phyloP scores from a whole-genome alignment of 2,329 filamentous ascomycete genomes.

The Tolypocladium amazonense region DNA sequence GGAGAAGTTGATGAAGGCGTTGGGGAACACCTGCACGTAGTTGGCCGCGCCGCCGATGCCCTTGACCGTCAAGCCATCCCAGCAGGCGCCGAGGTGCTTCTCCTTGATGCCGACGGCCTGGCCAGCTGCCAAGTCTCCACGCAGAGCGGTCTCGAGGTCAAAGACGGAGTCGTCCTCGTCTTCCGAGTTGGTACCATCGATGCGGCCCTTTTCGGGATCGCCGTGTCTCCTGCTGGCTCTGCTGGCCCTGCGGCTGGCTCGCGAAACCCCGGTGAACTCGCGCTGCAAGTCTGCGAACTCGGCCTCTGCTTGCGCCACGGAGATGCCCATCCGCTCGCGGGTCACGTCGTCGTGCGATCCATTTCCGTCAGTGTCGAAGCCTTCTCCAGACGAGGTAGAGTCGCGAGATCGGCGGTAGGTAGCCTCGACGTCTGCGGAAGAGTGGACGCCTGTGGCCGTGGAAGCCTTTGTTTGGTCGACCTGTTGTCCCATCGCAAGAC shows the following conservation, averaged over 20 bases:
- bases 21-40: conserved; percentile 63
- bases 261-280: conserved; percentile 47
- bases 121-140: conserved; percentile 61
- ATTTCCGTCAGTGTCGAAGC: neutral
- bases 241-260: conserved; percentile 28
- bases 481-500: neutral
- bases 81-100: conserved; percentile 72
- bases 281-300: conserved; percentile 60
- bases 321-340: conserved; percentile 33
- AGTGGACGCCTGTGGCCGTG: neutral
- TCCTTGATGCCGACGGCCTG: conserved; percentile 67
- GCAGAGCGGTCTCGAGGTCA: conserved; percentile 64
- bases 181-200: conserved; percentile 21
- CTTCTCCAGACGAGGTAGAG: neutral
- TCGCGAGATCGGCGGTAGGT: neutral
- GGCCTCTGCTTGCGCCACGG: conserved; percentile 55
- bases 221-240: conserved; percentile 12
- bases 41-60: conserved; percentile 67
- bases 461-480: neutral
- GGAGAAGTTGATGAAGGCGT: conserved; percentile 67
- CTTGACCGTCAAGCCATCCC: conserved; percentile 66
- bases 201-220: conserved; percentile 50
- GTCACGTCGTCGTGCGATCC: neutral
- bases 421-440: neutral
- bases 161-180: conserved; percentile 43